These are phyloP conservation scores for Colletotrichum truncatum DNA, from an alignment of 2,329 filamentous ascomycete species.

Conservation along the genomic window DNA sequence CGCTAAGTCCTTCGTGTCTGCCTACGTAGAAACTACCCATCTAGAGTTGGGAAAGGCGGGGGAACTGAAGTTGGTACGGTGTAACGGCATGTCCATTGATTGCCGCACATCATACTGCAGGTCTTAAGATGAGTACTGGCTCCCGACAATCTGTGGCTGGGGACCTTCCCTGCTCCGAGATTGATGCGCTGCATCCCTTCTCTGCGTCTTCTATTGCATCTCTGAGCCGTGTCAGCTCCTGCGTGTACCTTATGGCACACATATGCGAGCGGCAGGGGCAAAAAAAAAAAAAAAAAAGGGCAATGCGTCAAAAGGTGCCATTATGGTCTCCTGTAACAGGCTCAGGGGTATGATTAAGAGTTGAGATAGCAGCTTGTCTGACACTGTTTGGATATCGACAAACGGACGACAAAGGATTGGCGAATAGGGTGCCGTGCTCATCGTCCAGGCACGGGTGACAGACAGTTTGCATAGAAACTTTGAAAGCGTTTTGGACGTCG, in stretches of 20 bases:
- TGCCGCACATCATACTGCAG: conserved; percentile 11
- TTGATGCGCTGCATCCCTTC: not conserved
- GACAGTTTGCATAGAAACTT: conserved; percentile 12
- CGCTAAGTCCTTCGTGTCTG: not conserved
- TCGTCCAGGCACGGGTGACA: not conserved
- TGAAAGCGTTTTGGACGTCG: not conserved
- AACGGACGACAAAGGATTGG: not conserved
- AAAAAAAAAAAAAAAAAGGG: too few species aligned
- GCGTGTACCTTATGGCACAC: not conserved
- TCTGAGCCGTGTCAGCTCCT: not conserved
- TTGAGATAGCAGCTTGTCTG: not conserved
- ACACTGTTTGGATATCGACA: not conserved
- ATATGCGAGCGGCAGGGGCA: too few species aligned
- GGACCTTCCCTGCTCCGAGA: conserved; percentile 1
- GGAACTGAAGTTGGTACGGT: not conserved
- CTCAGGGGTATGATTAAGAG: not conserved
- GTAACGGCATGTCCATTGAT: not conserved
- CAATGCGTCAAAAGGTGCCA: too few species aligned
- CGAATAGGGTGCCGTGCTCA: too few species aligned
- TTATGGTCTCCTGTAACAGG: too few species aligned
- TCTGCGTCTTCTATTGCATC: not conserved
- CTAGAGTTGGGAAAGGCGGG: not conserved
- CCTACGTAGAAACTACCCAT: not conserved
- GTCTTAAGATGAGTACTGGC: conserved; percentile 17
- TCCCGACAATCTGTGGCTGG: not conserved